A percentile compares a stretch with the other conserved stretches of the same genome.
These are phyloP conservation scores for Phlyctochytrium bullatum DNA, from an alignment of 192 early-diverging fungal species.

Conservation along the genomic window DNA sequence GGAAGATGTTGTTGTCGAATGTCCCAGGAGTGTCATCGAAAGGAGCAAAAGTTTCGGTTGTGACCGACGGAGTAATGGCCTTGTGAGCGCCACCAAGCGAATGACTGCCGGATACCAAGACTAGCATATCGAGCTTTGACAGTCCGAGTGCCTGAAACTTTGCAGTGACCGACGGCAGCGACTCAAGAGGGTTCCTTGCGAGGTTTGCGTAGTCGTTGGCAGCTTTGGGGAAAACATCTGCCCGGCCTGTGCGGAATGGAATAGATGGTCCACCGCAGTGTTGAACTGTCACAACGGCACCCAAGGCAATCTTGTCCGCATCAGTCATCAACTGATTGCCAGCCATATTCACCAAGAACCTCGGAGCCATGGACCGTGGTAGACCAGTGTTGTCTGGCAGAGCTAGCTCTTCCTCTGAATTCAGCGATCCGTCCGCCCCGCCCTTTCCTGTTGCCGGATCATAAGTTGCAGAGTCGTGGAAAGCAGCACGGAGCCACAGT, in stretches of 20 bases:
- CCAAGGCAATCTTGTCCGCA: conserved; percentile 33
- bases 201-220: background rate
- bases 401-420: background rate
- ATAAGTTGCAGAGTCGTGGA: conserved; percentile 30
- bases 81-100: conserved; percentile 30
- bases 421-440: conserved; percentile 16
- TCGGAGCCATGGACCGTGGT: conserved; percentile 3
- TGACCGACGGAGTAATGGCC: conserved; percentile 12
- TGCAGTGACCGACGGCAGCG: background rate
- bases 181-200: too few relatives aligned
- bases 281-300: conserved; percentile 17
- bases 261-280: conserved; percentile 33
- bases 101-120: conserved; percentile 24
- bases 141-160: conserved; percentile 22
- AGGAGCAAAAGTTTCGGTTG: conserved; percentile 27
- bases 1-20: conserved; percentile 38
- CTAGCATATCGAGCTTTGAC: conserved; percentile 21
- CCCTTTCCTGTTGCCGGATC: conserved; percentile 8
- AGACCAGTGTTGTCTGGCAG: background rate
- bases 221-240: background rate
- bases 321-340: too few relatives aligned
- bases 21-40: conserved; percentile 37
- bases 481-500: conserved; percentile 33
- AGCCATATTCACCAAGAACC: too few relatives aligned
- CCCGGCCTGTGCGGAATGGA: conserved; percentile 10